Evolutionary conservation across 352 stramenopile genomes (phyloP).

Genomic region (Globisporangium yorkense): DNA sequence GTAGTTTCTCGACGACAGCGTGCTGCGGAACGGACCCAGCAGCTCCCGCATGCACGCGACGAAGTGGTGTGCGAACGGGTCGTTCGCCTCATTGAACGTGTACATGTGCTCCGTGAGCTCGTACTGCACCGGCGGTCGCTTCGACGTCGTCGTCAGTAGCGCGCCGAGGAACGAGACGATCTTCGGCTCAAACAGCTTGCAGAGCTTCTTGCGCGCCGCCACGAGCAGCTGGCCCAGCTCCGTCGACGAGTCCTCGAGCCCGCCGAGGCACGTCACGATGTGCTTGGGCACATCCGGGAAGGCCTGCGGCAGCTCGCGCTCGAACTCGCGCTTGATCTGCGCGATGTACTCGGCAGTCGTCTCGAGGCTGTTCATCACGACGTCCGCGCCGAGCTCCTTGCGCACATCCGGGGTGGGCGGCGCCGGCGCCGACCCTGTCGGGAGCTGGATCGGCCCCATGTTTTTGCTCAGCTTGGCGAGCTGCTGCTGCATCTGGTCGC

Average conservation of each 20-base stretch:
- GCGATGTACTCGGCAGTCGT: constrained; percentile 68
- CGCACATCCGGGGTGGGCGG: constrained; percentile 24
- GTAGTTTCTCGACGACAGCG: constrained; percentile 59
- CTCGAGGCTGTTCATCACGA: constrained; percentile 83
- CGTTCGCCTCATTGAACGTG: constrained; percentile 85
- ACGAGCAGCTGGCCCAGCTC: constrained; percentile 70
- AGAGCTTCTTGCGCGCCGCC: constrained; percentile 64
- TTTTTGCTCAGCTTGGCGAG: constrained; percentile 85
- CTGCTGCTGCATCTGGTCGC: constrained; percentile 82
- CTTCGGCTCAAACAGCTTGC: constrained; percentile 74
- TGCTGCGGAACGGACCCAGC: constrained; percentile 40
- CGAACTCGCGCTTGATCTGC: constrained; percentile 75
- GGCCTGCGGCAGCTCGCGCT: constrained; percentile 55
- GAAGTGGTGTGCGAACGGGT: constrained; percentile 78
- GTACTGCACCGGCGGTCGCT: constrained; percentile 47
- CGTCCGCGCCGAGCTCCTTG: constrained; percentile 61
- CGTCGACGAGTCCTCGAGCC: constrained; percentile 59
- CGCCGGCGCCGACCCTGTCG: constrained; percentile 1
- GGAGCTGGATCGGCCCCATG: constrained; percentile 44
- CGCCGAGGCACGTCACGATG: constrained; percentile 62
- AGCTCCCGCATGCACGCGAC: constrained; percentile 52
- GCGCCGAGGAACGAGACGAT: constrained; percentile 41
- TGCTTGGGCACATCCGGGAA: constrained; percentile 76
- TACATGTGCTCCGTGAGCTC: constrained; percentile 84
- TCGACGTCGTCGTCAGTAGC: constrained; percentile 38